Evolutionary conservation across 2,329 filamentous ascomycete species (phyloP).

Genomic region (Colletotrichum filicis): DNA sequence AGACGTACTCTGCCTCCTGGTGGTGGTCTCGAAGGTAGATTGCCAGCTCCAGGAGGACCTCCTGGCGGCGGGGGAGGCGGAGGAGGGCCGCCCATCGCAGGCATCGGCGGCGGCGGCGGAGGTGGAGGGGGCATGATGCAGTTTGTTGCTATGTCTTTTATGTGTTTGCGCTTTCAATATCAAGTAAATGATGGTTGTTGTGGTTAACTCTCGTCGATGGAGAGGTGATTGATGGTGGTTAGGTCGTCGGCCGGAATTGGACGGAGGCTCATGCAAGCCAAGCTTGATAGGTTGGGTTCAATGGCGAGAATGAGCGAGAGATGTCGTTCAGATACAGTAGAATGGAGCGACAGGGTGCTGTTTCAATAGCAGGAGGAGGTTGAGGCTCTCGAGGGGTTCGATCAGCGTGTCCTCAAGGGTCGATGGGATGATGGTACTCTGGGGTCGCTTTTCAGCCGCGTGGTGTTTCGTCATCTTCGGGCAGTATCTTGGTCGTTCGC

Average conservation of each 20-base stretch:
- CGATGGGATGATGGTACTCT: constrained; percentile 27
- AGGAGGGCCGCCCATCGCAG: constrained; percentile 68
- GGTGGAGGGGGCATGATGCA: constrained; percentile 66
- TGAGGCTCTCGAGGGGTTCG: constrained; percentile 26
- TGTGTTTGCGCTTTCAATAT: not conserved
- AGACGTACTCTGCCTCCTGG: constrained; percentile 70
- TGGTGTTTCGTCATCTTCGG: constrained; percentile 35
- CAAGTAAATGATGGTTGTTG: not conserved
- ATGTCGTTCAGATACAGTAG: constrained; percentile 25
- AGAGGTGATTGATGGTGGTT: constrained; percentile 26
- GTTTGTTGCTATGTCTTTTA: not conserved
- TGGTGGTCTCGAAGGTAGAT: constrained; percentile 67
- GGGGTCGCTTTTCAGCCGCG: constrained; percentile 32
- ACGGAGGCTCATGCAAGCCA: not conserved
- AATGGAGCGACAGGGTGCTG: constrained; percentile 2
- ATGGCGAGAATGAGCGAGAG: not conserved
- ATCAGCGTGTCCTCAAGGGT: constrained; percentile 25
- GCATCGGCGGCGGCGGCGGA: constrained; percentile 74
- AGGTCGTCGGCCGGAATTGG: constrained; percentile 29
- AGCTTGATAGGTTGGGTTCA: not conserved
- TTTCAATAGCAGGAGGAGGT: constrained; percentile 10
- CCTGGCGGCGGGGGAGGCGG: constrained; percentile 70
- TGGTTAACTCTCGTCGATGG: not conserved
- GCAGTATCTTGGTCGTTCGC: constrained; percentile 21
- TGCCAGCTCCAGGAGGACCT: constrained; percentile 49